Evolutionary conservation across 768 basidiomycete genomes (phyloP), one percentile per base, ranked within the genome.

Genomic region (Hygrophorus pudorinus): DNA sequence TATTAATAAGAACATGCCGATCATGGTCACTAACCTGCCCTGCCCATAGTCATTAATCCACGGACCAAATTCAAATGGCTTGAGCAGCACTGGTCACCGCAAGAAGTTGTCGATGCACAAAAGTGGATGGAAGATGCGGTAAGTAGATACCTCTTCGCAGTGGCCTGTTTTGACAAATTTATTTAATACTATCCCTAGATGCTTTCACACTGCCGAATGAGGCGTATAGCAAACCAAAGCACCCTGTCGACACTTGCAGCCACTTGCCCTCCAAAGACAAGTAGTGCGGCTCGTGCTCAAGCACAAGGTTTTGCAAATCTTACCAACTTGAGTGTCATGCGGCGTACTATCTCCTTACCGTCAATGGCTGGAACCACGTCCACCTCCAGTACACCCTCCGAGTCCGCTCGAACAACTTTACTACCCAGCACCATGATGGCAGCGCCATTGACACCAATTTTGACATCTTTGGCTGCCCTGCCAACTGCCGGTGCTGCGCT

Each of bases 11-110:
- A 14, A 27, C 20, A 3, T 35, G 17, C 42, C 9, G 6, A 8
- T 33, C 8, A 2, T 11, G 6, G 9, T 33, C 8, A 2, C 24
- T 35, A 11, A 16, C 46, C 2, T 21, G 38, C 37, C 29, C 17
- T 24, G 40, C 24, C 14, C 30, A n/a, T 29, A 57, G 58, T 56
- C 30, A 30, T 57, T 2, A 56, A 57, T 35, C 56, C 55, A 9
- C 41, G 38, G 20, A 49, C 48, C 32, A 56, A 57, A 45, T 44
- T 54, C 36, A 17, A 29, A 2, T 56, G 53, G 53, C 46, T 56
- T 9, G 30, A 50, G 28, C 32, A 53, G 11, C 35, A 56, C 27
- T 55, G 53, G 55, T 17, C 42, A 1, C 14, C 8, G 2, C 38
- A 44, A 1, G 51, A 55, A 34, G 37, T 28, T 2, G 16, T 17